Percentiles rank a stretch among this genome's conserved stretches.
These are phyloP conservation scores for Leccinellum rugosiceps DNA, from an alignment of 768 basidiomycete species.

Conservation along the genomic window DNA sequence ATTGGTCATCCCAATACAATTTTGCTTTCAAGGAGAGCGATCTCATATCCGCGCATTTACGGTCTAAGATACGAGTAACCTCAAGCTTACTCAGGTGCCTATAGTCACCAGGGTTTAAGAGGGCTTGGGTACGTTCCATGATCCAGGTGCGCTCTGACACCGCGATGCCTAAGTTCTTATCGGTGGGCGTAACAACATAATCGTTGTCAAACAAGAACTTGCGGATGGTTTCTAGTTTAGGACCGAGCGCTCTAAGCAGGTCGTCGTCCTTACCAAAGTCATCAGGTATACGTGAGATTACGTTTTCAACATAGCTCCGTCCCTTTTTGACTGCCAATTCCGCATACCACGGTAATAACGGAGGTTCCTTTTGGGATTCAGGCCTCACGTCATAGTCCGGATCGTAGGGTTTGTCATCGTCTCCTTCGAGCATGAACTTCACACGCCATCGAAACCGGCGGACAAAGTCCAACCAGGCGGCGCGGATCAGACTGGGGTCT, in stretches of 20 bases:
- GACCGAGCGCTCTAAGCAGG: background rate
- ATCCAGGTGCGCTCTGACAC: background rate
- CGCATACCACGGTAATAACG: background rate
- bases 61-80: too few species aligned
- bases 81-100: too few species aligned
- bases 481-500: fast-evolving
- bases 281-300: background rate
- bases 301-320: background rate
- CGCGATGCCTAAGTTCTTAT: background rate
- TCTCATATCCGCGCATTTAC: too few species aligned
- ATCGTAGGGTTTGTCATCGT: background rate
- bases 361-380: background rate
- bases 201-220: background rate
- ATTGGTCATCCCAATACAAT: too few species aligned
- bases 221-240: background rate
- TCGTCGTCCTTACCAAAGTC: fast-evolving
- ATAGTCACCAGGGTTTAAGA: too few species aligned
- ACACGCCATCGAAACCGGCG: background rate
- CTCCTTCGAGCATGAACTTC: background rate
- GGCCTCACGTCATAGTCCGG: slow-evolving; percentile 8
- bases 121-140: background rate
- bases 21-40: too few species aligned
- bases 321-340: background rate
- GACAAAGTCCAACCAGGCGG: slow-evolving; percentile 9
- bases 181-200: background rate